Evolutionary conservation across 495 filamentous ascomycete species (phyloP).

Genomic region (Annulohypoxylon nitens): DNA sequence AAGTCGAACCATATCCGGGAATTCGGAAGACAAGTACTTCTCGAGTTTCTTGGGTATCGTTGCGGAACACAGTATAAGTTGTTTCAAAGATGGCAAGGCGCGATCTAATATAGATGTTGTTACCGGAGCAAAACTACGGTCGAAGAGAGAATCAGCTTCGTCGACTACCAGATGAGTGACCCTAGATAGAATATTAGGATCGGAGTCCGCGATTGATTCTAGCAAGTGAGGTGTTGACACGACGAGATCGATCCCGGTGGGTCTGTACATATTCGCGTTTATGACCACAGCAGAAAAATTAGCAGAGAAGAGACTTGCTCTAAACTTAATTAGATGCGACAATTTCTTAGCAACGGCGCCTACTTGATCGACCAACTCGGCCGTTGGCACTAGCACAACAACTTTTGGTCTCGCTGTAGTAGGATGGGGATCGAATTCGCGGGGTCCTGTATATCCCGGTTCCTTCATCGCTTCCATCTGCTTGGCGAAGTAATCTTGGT

Average conservation of each 20-base stretch:
- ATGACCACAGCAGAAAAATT: constrained; percentile 81
- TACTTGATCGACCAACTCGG: constrained; percentile 93
- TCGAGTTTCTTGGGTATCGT: constrained; percentile 94
- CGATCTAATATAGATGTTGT: constrained; percentile 86
- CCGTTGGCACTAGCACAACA: constrained; percentile 91
- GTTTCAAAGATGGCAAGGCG: constrained; percentile 78
- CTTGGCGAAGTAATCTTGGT: constrained; percentile 60
- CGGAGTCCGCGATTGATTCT: constrained; percentile 82
- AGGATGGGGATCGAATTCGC: constrained; percentile 73
- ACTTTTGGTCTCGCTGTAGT: constrained; percentile 81
- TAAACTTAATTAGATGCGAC: constrained; percentile 85
- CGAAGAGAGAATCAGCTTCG: constrained; percentile 95
- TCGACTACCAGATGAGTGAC: constrained; percentile 90
- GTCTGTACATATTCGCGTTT: constrained; percentile 83
- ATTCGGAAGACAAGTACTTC: constrained; percentile 79
- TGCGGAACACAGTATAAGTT: constrained; percentile 95
- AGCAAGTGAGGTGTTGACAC: constrained; percentile 91
- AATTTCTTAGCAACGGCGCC: constrained; percentile 81
- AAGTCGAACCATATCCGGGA: constrained; percentile 84
- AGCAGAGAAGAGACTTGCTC: constrained; percentile 82
- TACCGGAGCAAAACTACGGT: constrained; percentile 87
- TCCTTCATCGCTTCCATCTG: constrained; percentile 63
- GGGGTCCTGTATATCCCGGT: constrained; percentile 64
- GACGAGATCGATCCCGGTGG: constrained; percentile 85
- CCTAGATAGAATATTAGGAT: constrained; percentile 88